These are phyloP conservation scores for Tricholoma matsutake DNA, from an alignment of 768 basidiomycete genomes.

Conservation along the genomic window DNA sequence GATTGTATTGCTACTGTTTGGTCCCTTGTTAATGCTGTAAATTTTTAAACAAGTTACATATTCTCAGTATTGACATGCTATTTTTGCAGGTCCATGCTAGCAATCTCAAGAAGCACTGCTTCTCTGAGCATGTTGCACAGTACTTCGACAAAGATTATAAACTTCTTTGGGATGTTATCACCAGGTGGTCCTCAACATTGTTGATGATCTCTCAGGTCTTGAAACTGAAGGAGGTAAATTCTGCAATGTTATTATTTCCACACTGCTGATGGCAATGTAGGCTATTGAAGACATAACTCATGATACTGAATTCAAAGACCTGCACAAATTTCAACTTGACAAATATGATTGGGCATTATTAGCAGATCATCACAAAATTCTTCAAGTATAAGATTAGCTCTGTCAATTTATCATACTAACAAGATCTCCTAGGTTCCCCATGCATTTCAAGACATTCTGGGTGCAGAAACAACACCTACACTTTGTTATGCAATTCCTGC, in stretches of 20 bases:
- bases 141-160: constrained; percentile 14
- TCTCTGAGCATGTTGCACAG: constrained; percentile 13
- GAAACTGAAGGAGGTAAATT: constrained; percentile 18
- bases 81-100: background rate
- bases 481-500: too few species aligned
- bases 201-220: constrained; percentile 30
- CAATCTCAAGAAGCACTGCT: constrained; percentile 11
- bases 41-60: background rate
- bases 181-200: constrained; percentile 28
- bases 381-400: constrained; percentile 7
- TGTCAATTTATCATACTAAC: background rate
- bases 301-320: constrained; percentile 18
- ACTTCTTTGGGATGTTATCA: constrained; percentile 24
- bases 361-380: constrained; percentile 16
- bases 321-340: constrained; percentile 21
- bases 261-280: constrained; percentile 9
- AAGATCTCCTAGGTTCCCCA: constrained; percentile 19
- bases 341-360: constrained; percentile 23
- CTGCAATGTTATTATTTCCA: background rate
- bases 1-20: constrained; percentile 22
- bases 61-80: background rate
- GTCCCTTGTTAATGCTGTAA: constrained; percentile 21
- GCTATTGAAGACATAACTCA: constrained; percentile 24
- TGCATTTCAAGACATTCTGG: constrained; percentile 23
- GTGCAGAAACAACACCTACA: too few species aligned